These are phyloP conservation scores for Eutypella sp. DNA, from an alignment of 2,329 filamentous ascomycete genomes.

Conservation along the genomic window DNA sequence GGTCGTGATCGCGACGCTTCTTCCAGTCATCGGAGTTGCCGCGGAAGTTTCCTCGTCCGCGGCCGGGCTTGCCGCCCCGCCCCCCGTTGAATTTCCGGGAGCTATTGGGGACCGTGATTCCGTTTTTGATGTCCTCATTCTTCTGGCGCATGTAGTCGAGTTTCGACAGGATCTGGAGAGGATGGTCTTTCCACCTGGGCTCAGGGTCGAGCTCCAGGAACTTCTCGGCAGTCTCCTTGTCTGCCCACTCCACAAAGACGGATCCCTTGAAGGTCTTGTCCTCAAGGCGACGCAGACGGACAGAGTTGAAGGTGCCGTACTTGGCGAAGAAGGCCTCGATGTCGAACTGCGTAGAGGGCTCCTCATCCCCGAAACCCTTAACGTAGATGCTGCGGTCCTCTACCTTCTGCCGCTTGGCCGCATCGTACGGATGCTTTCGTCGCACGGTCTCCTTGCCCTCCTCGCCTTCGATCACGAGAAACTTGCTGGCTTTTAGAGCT, in stretches of 20 bases:
- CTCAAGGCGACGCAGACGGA: slow-evolving; percentile 77
- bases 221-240: slow-evolving; percentile 70
- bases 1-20: slow-evolving; percentile 57
- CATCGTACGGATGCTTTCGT: slow-evolving; percentile 69
- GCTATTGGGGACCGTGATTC: slow-evolving; percentile 58
- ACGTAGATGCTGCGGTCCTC: slow-evolving; percentile 78
- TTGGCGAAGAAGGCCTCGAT: slow-evolving; percentile 87
- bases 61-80: slow-evolving; percentile 33
- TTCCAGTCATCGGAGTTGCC: slow-evolving; percentile 57
- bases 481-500: slow-evolving; percentile 72
- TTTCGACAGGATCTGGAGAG: slow-evolving; percentile 83
- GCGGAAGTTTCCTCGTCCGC: slow-evolving; percentile 32
- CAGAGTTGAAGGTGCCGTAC: slow-evolving; percentile 71
- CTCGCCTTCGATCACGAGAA: slow-evolving; percentile 69
- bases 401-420: slow-evolving; percentile 55
- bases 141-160: slow-evolving; percentile 79
- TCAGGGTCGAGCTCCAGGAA: slow-evolving; percentile 77
- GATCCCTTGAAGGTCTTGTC: slow-evolving; percentile 87
- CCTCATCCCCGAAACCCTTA: slow-evolving; percentile 88
- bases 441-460: slow-evolving; percentile 67
- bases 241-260: slow-evolving; percentile 88
- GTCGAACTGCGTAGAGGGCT: slow-evolving; percentile 82
- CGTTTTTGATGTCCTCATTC: slow-evolving; percentile 64
- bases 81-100: slow-evolving; percentile 29
- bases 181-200: slow-evolving; percentile 77